Conservation (phyloP, 345 rosid species). For the Citrus inodora region DNA sequence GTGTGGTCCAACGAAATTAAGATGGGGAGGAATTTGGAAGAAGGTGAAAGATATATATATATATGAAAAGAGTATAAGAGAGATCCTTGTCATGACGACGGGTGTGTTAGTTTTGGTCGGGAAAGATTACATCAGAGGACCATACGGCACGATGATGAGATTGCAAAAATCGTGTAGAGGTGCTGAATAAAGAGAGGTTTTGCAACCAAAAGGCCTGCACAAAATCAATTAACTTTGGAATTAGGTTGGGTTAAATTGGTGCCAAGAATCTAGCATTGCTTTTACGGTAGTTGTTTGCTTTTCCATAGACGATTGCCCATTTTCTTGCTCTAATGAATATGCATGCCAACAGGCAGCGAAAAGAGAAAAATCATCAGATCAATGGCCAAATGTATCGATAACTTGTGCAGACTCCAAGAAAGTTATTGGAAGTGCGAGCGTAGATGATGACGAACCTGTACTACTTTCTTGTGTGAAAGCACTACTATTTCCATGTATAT, state of each 20-base stretch:
- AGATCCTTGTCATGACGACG: background rate
- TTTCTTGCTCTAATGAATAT: background rate
- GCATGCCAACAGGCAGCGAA: background rate
- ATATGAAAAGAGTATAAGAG: background rate
- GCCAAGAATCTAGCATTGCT: slow-evolving; percentile 18
- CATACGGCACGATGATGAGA: slow-evolving; percentile 22
- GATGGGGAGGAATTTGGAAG: background rate
- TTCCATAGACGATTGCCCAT: slow-evolving; percentile 1
- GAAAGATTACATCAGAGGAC: slow-evolving; percentile 8
- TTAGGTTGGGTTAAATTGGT: slow-evolving; percentile 16
- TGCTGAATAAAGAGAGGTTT: slow-evolving; percentile 14
- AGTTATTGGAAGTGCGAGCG: background rate
- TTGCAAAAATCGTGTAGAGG: background rate
- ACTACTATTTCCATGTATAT: background rate
- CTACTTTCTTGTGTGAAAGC: too few species aligned
- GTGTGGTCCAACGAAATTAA: background rate
- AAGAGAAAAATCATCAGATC: background rate
- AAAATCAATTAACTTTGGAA: background rate
- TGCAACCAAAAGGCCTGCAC: slow-evolving; percentile 25
- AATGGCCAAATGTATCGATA: background rate
- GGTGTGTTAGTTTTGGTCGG: slow-evolving; percentile 8
- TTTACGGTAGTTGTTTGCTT: slow-evolving; percentile 14
- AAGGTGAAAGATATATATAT: background rate
- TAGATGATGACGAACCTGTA: background rate
- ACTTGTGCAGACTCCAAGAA: background rate